Conservation (phyloP, 1,284 basidiomycete species). For the Cutaneotrichosporon arboriforme region DNA sequence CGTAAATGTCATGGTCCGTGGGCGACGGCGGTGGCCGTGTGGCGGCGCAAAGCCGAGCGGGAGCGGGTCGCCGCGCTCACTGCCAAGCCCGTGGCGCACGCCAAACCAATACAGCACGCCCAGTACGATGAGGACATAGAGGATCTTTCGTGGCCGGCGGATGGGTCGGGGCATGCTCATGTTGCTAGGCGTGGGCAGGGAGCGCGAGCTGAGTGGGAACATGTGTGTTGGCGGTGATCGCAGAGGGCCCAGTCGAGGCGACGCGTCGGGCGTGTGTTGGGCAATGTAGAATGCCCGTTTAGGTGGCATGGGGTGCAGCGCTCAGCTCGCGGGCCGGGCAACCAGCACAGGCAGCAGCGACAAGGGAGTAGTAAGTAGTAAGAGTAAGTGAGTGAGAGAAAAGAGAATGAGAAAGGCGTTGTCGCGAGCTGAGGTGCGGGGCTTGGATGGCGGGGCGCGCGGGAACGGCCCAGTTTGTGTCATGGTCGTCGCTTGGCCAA, state of each 20-base stretch:
- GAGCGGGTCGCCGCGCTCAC: constrained; percentile 30
- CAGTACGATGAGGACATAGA: constrained; percentile 43
- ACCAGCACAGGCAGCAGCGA: neutral
- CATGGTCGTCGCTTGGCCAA: too few relatives aligned
- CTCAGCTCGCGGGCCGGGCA: neutral
- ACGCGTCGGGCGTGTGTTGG: constrained; percentile 18
- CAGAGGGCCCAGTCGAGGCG: constrained; percentile 11
- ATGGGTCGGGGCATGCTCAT: constrained; percentile 33
- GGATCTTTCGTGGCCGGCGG: constrained; percentile 40
- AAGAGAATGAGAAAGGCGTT: neutral
- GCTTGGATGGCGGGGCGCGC: too few relatives aligned
- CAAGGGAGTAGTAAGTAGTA: neutral
- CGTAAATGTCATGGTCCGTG: constrained; percentile 18
- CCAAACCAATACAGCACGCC: constrained; percentile 46
- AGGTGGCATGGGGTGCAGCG: constrained; percentile 13
- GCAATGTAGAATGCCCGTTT: constrained; percentile 20
- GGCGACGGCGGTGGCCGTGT: constrained; percentile 29
- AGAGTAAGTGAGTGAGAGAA: neutral
- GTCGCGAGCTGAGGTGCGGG: too few relatives aligned
- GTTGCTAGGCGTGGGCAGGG: constrained; percentile 1
- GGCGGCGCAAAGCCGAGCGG: constrained; percentile 37
- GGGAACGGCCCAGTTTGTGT: too few relatives aligned
- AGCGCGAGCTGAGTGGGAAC: constrained; percentile 3
- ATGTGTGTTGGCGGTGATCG: constrained; percentile 1
- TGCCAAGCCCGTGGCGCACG: constrained; percentile 44